Evolutionary conservation across 2,329 filamentous ascomycete genomes (phyloP).

Genomic region (Parafenestella ontariensis): DNA sequence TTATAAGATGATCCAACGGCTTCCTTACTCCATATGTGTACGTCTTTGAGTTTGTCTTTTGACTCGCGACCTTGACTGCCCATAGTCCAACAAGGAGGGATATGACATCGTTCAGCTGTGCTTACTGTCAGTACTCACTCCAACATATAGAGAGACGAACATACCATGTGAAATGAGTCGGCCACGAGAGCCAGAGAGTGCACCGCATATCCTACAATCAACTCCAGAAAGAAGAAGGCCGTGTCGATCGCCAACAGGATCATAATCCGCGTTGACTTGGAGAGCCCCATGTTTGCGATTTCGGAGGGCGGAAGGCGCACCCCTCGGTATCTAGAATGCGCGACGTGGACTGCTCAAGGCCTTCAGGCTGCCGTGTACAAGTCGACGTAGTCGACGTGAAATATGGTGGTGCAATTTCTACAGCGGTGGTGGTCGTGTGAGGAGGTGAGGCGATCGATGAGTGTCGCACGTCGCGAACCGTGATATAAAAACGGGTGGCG

Average conservation of each 20-base stretch:
- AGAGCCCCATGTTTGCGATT: slow-evolving; percentile 73
- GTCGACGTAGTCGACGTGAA: neutral
- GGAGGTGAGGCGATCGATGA: neutral
- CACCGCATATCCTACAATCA: slow-evolving; percentile 81
- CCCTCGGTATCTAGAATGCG: neutral
- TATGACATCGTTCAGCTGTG: slow-evolving; percentile 92
- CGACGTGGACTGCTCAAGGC: neutral
- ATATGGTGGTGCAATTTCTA: neutral
- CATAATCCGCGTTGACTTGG: slow-evolving; percentile 89
- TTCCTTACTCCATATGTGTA: slow-evolving; percentile 89
- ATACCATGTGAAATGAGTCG: slow-evolving; percentile 97
- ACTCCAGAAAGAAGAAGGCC: slow-evolving; percentile 87
- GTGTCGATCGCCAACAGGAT: slow-evolving; percentile 92
- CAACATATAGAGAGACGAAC: slow-evolving; percentile 30
- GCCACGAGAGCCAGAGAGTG: slow-evolving; percentile 93
- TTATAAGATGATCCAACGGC: neutral
- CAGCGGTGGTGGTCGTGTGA: neutral
- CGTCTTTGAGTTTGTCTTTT: slow-evolving; percentile 80
- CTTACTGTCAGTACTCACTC: slow-evolving; percentile 16
- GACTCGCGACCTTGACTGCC: slow-evolving; percentile 89
- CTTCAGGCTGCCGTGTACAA: neutral
- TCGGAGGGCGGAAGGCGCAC: slow-evolving; percentile 18
- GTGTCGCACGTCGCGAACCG: neutral
- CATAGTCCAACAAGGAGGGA: slow-evolving; percentile 91
- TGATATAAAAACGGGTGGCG: neutral